phyloP scores from a whole-genome alignment of 805 yeast genomes.

The Candida maris region DNA sequence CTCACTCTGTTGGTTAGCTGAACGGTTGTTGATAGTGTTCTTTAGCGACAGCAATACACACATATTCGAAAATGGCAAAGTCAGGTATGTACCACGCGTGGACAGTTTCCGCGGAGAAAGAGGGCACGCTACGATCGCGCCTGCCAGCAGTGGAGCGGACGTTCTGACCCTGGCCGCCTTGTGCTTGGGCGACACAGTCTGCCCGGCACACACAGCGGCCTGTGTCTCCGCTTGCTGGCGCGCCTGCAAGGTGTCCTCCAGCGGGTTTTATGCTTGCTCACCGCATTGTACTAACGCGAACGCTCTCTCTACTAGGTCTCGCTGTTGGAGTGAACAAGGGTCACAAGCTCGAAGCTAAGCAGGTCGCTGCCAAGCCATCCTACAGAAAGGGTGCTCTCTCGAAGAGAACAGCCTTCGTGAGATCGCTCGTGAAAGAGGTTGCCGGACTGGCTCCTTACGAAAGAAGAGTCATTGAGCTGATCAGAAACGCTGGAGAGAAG shows the following conservation, averaged over 20 bases:
- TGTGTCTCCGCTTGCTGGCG: no score
- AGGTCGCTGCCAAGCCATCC: constrained; percentile 83
- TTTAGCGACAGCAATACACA: neutral
- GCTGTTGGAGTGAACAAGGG: constrained; percentile 99
- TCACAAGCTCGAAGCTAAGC: constrained; percentile 87
- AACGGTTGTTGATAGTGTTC: neutral
- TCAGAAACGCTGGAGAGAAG: constrained; percentile 99
- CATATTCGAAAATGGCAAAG: constrained; percentile 48
- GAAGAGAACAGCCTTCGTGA: constrained; percentile 94
- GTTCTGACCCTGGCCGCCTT: no score
- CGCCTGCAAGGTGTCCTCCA: no score
- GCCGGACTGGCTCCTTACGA: constrained; percentile 99
- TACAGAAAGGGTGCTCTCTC: constrained; percentile 96
- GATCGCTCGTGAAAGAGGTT: constrained; percentile 94
- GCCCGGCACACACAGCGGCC: no score
- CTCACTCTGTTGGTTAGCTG: no score
- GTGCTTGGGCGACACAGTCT: no score
- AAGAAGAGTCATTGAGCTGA: constrained; percentile 98
- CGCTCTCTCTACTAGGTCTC: constrained; percentile 54
- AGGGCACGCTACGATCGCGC: no score
- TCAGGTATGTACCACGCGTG: constrained; percentile 62
- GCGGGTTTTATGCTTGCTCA: no score
- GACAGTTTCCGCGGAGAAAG: no score
- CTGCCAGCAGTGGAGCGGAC: no score
- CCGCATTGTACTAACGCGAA: neutral